phyloP scores from a whole-genome alignment of 192 early-diverging fungal species.

The Entomortierella beljakovae region DNA sequence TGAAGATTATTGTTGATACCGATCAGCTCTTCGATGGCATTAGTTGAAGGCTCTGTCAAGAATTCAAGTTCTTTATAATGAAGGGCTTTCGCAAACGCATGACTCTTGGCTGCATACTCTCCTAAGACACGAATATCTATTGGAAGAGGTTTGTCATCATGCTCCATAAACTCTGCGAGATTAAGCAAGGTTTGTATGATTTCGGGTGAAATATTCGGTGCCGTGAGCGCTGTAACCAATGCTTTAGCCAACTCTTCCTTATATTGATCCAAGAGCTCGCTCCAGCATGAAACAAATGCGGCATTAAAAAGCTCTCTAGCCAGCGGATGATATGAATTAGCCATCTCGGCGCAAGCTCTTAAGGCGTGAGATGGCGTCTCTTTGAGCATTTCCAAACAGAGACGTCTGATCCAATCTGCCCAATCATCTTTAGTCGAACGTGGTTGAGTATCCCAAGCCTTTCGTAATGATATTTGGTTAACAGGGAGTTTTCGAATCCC shows the following conservation, averaged over 20 bases:
- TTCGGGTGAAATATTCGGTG: constrained; percentile 90
- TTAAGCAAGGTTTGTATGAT: constrained; percentile 92
- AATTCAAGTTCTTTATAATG: constrained; percentile 99
- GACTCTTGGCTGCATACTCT: constrained; percentile 90
- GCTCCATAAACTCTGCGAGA: constrained; percentile 99
- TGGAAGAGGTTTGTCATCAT: constrained; percentile 93
- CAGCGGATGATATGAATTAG: constrained; percentile 81
- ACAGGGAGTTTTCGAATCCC: constrained; percentile 82
- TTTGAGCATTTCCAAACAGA: constrained; percentile 92
- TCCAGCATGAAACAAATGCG: constrained; percentile 97
- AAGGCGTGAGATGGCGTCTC: constrained; percentile 98
- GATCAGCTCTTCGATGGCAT: constrained; percentile 92
- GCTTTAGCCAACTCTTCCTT: constrained; percentile 89
- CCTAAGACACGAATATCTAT: constrained; percentile 93
- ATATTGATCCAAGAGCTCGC: constrained; percentile 88
- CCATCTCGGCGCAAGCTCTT: constrained; percentile 88
- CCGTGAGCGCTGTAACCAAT: constrained; percentile 84
- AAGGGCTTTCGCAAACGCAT: constrained; percentile 97
- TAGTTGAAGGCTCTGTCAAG: constrained; percentile 80
- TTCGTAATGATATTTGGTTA: constrained; percentile 86
- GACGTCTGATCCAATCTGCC: constrained; percentile 93
- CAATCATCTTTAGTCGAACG: constrained; percentile 94
- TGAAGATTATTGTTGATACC: constrained; percentile 95
- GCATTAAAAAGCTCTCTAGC: constrained; percentile 95
- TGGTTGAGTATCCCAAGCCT: constrained; percentile 89